These are phyloP conservation scores for Psilocybe sp. DNA, from an alignment of 768 basidiomycete genomes.

Conservation along the genomic window DNA sequence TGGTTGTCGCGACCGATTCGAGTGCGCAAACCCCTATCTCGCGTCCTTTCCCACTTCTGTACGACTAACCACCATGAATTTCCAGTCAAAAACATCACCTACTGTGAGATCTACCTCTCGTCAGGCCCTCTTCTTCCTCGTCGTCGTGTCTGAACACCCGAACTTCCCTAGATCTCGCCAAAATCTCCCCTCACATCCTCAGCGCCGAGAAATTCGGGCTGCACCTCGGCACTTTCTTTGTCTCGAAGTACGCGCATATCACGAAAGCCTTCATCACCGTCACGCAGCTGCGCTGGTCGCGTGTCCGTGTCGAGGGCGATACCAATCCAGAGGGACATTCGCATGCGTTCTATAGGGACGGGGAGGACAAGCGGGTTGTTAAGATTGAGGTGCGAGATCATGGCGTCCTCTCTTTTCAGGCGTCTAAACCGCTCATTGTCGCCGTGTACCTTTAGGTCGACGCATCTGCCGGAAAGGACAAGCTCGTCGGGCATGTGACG, in stretches of 20 bases:
- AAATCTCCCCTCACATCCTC: slow-evolving; percentile 85
- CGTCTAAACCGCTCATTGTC: too few species aligned
- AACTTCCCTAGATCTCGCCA: slow-evolving; percentile 64
- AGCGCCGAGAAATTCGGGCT: slow-evolving; percentile 83
- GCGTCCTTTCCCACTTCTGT: not conserved
- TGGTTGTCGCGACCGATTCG: slow-evolving; percentile 90
- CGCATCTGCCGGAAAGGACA: slow-evolving; percentile 58
- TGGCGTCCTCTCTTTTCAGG: not conserved
- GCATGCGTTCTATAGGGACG: slow-evolving; percentile 85
- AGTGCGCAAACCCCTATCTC: slow-evolving; percentile 46
- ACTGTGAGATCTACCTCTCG: slow-evolving; percentile 51
- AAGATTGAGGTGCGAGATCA: slow-evolving; percentile 41
- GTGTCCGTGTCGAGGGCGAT: slow-evolving; percentile 56
- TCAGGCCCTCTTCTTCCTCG: not conserved
- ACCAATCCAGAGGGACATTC: slow-evolving; percentile 45
- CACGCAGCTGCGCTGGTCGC: slow-evolving; percentile 81
- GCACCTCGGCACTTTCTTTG: slow-evolving; percentile 81
- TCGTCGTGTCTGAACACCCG: not conserved
- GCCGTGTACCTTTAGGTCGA: too few species aligned
- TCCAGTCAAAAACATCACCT: slow-evolving; percentile 67
- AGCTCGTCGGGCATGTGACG: slow-evolving; percentile 57
- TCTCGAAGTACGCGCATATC: slow-evolving; percentile 78
- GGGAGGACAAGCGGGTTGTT: slow-evolving; percentile 80
- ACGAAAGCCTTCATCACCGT: slow-evolving; percentile 66
- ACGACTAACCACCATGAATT: slow-evolving; percentile 3